Base-by-base conservation (phyloP, 2,329 filamentous ascomycete species). In the Trichoderma sp. region DNA sequence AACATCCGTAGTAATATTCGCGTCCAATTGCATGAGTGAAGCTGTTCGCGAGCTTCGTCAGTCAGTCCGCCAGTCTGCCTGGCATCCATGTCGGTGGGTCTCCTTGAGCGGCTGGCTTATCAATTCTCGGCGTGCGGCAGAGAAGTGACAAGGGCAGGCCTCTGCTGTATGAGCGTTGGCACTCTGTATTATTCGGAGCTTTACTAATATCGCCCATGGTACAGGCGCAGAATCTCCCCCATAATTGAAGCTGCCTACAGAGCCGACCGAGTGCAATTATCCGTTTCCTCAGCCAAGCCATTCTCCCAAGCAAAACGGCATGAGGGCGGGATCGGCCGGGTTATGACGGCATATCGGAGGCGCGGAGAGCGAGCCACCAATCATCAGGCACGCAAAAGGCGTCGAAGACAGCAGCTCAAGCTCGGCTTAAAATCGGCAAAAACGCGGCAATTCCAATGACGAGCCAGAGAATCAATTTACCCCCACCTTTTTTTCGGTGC, bases 321-420 rank as follows among this genome's bases (percentile, higher is more conserved):
- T 16, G 18, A 7, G 35, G 45, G 56, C 74, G 74, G 74, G 56
- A 72, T 71, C 67, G 31, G 67, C 74, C 79, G 79, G 82, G 76
- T 79, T 79, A 82, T 82, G 80, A 82, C 80, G 79, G 79, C 76
- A 77, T 72, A 77, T 78, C 78, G 27, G 74, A 80, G 81, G 79
- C 79, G 27, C 29, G 45, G 45, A 53, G 45, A 53, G 45, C n/a
- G 45, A 50, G 18, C 18, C 45, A 21, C 50, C n/a, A 24, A 50
- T 81, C 76, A 81, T 79, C 56, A 9, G 11, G 27, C 35, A 29
- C 12, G n/a, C 11, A 33, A 31, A 29, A 56, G 79, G 41, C 78
- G 76, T 74, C 62, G 60, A 14, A 21, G 27, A 62, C 75, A 18
- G 38, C 14, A 38, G 12, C 38, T 45, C 38, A 1, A 45, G 41